A percentile compares a stretch with the other conserved stretches of the same genome.
Conservation (phyloP, 148 eudicot genomes). For the Nepenthes mirabilis region DNA sequence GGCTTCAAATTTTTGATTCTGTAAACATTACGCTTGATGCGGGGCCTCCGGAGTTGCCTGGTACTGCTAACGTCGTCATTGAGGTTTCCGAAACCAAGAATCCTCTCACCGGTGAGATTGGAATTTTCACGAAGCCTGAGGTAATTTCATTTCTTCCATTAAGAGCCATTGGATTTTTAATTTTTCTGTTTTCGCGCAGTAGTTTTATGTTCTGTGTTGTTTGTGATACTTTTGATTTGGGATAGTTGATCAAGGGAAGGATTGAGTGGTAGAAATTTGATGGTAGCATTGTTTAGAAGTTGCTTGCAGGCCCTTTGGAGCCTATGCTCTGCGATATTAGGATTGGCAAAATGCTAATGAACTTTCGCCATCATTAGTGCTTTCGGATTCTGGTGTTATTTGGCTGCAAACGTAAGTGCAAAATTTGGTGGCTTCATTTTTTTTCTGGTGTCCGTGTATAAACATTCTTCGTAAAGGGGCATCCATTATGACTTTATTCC, state of each 20-base stretch:
- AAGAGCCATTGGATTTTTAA: background rate
- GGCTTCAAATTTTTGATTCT: slow-evolving; percentile 57
- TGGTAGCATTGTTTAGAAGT: too few species aligned
- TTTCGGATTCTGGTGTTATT: too few species aligned
- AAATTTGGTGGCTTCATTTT: too few species aligned
- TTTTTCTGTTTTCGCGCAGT: background rate
- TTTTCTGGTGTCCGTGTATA: too few species aligned
- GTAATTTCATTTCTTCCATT: slow-evolving; percentile 19
- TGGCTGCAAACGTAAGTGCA: too few species aligned
- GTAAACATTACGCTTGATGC: slow-evolving; percentile 54
- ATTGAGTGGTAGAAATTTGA: too few species aligned
- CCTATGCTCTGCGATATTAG: too few species aligned
- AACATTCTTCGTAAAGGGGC: too few species aligned
- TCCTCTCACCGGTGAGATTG: slow-evolving; percentile 56
- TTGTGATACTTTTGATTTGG: background rate
- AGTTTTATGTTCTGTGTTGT: background rate
- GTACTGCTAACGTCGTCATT: slow-evolving; percentile 54
- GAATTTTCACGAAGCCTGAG: slow-evolving; percentile 68
- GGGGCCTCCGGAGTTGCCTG: slow-evolving; percentile 79
- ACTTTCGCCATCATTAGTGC: too few species aligned
- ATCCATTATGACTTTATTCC: too few species aligned
- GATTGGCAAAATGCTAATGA: too few species aligned
- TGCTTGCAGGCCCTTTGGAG: too few species aligned
- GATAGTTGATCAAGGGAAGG: background rate
- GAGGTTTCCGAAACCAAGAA: slow-evolving; percentile 49